Base-by-base conservation (phyloP, 192 early-diverging fungal genomes). In the Coemansia sp. region DNA sequence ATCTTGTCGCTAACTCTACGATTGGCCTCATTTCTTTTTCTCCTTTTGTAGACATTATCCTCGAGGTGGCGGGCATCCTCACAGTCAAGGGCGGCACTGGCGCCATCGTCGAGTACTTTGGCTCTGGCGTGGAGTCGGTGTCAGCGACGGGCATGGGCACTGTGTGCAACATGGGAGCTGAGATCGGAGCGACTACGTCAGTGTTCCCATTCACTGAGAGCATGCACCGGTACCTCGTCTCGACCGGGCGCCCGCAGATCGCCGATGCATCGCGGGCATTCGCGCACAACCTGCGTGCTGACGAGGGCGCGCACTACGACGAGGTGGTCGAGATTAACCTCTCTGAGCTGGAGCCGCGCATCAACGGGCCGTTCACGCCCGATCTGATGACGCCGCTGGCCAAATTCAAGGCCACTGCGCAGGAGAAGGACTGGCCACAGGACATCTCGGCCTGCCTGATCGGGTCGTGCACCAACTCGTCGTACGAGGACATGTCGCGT, bases 131-230 rank as follows among this genome's bases (percentile, higher is more conserved):
- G 29, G 88, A 93, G 37, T 88, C 91, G 27, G 84, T 99, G 60
- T 94, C 94, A 32, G 96, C 95, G 86, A 99, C 97, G 34, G 97
- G 97, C 53, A 98, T 98, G 96, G 97, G 95, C 14, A 99, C 97
- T n/a, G 97, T 99, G 68, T 98, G 95, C 84, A 99, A 99, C 85
- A 99, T 99, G 97, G 96, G 97, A 45, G 97, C 97, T 45, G 97
- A 99, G 69, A 86, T 99, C 62, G 97, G 97, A 55, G 51, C 51
- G 27, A 94, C 76, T 14, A 98, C 97, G 17, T 98, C 96, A 19
- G 78, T 98, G 31, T 99, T 99, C 87, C 97, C 97, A 19, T 99
- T 91, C 84, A 91, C 87, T 32, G 75, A 84, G 48, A 91, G 93
- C 82, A 99, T 99, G 97, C 78, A 82, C 66, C 89, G 91, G 69